Conservation (phyloP, 495 filamentous ascomycete species). For the Lepidopterella palustris region DNA sequence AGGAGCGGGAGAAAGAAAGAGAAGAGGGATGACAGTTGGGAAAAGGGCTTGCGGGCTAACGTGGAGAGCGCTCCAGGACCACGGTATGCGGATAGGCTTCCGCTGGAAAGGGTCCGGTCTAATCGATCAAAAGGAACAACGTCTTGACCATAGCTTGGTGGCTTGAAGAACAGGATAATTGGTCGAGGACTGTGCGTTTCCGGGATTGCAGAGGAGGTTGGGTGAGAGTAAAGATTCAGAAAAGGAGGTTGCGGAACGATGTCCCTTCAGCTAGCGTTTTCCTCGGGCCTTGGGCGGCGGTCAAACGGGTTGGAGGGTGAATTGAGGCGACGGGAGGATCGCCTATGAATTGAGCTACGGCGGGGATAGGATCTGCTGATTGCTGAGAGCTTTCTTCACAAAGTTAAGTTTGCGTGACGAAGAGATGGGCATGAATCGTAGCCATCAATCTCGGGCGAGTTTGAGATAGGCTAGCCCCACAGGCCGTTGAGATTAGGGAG, state of each 20-base stretch:
- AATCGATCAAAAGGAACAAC: constrained; percentile 28
- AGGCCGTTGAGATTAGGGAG: constrained; percentile 28
- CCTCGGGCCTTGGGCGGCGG: constrained; percentile 16
- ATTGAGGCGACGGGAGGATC: neutral
- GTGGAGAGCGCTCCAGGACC: constrained; percentile 32
- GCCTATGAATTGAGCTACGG: neutral
- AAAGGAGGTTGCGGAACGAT: constrained; percentile 17
- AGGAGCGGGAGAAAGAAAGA: constrained; percentile 21
- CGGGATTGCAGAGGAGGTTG: constrained; percentile 17
- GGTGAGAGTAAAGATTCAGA: constrained; percentile 3
- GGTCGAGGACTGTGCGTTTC: constrained; percentile 25
- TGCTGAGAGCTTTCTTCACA: neutral
- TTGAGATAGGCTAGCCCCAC: constrained; percentile 15
- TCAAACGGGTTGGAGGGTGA: constrained; percentile 6
- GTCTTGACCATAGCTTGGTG: constrained; percentile 30
- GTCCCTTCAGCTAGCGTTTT: neutral
- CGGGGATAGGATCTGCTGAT: neutral
- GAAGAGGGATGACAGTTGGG: constrained; percentile 27
- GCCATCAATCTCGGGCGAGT: constrained; percentile 25
- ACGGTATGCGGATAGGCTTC: constrained; percentile 30
- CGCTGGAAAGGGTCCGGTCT: constrained; percentile 23
- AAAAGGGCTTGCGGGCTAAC: constrained; percentile 19
- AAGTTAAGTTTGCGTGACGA: constrained; percentile 9
- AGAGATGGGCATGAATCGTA: constrained; percentile 27
- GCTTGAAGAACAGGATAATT: constrained; percentile 25